Base-by-base conservation (phyloP, 2,329 filamentous ascomycete species). In the Beauveria varroae region DNA sequence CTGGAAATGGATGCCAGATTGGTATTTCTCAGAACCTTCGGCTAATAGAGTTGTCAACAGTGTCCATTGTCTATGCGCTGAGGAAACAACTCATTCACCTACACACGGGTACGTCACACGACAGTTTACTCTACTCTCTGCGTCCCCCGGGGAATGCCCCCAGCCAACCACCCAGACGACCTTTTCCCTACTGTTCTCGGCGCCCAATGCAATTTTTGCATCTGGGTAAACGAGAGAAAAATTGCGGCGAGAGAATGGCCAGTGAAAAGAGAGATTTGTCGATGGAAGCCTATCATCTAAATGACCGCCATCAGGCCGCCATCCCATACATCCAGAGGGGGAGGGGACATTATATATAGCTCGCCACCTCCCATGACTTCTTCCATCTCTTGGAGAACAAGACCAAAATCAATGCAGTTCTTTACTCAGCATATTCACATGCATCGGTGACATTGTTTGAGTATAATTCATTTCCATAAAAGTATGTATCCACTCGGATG, bases 231-330 rank as follows among this genome's bases (percentile, higher is more conserved):
- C 41, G 24, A 9, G 37, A 20, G 26, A 9, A n/a, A 52, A n/a
- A 2, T 40, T 44, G n/a, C 49, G 9, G 47, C 34, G 30, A 14
- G 24, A 22, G 24, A 30, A 52, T 34, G 57, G 18, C 30, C 22
- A 22, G 47, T 12, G 20, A n/a, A 40, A 30, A 20, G 34, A n/a
- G 37, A 49, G 14, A 26, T 7, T 44, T 28, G 47, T 52, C 22
- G 26, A 51, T 51, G n/a, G n/a, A 43, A 37, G 20, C 22, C 24
- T 30, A 37, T 22, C 16, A 28, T 51, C 18, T 34, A 5, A 37
- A 58, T 58, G 34, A 10, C 34, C 34, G 34, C 34, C 47, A 44
- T 59, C 40, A 59, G 57, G 57, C 57, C 47, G 57, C 57, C 30
- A 59, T 52, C 24, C n/a, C 26, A 24, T 43, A 44, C 37, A 44